Evolutionary conservation across 2,329 filamentous ascomycete species (phyloP).

Genomic region (Fusarium sp.): DNA sequence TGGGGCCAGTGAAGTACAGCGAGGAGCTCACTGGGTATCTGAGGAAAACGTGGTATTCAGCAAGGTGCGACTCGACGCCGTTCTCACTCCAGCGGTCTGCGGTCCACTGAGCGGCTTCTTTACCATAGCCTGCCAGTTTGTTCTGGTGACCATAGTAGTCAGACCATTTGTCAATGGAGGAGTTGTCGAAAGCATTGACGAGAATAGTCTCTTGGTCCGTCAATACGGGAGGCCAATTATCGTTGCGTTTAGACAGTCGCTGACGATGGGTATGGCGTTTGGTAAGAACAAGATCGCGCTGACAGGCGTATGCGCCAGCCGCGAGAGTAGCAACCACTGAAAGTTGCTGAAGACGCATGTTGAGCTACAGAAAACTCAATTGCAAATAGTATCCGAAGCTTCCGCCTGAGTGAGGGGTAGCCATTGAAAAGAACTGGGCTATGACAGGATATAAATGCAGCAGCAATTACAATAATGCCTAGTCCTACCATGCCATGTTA

Average conservation of each 20-base stretch:
- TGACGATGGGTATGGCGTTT: conserved; percentile 53
- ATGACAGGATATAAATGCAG: conserved; percentile 39
- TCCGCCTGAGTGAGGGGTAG: conserved; percentile 1
- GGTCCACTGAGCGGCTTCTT: conserved; percentile 58
- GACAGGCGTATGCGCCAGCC: conserved; percentile 49
- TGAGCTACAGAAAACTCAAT: neutral
- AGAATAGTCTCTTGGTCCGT: conserved; percentile 53
- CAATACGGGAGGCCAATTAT: conserved; percentile 56
- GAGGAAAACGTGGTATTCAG: conserved; percentile 71
- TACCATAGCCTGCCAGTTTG: conserved; percentile 57
- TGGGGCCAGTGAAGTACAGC: conserved; percentile 57
- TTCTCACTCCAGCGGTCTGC: conserved; percentile 55
- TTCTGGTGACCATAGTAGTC: conserved; percentile 58
- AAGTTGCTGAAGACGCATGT: conserved; percentile 41
- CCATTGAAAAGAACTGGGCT: conserved; percentile 8
- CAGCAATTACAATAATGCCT: neutral
- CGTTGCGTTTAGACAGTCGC: conserved; percentile 51
- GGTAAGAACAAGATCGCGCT: conserved; percentile 49
- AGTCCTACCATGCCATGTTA: conserved; percentile 32
- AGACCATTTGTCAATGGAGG: conserved; percentile 57
- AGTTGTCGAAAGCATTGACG: conserved; percentile 56
- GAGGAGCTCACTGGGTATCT: conserved; percentile 73
- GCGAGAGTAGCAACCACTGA: conserved; percentile 38
- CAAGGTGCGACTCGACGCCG: conserved; percentile 54
- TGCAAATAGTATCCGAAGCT: neutral